phyloP scores from a whole-genome alignment of 73 alveolate species.

The Symbiodinium natans region DNA sequence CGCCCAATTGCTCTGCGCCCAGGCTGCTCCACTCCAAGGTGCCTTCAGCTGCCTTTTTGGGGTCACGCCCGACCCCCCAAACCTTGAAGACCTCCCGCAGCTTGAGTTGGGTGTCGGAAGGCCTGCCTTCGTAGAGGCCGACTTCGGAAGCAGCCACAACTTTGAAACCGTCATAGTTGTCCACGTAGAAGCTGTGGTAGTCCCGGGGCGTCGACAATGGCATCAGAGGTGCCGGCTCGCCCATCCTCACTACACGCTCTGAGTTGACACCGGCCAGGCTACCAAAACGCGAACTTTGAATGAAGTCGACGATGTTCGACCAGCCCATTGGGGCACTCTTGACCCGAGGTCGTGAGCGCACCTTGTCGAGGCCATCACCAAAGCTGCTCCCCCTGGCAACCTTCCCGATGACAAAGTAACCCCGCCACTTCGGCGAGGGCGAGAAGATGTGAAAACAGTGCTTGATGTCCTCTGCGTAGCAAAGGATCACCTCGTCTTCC shows the following conservation, averaged over 20 bases:
- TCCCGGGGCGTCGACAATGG: background rate
- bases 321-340: constrained; percentile 41
- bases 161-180: background rate
- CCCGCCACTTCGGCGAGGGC: constrained; percentile 17
- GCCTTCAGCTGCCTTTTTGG: constrained; percentile 7
- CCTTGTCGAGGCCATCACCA: background rate
- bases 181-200: background rate
- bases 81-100: constrained; percentile 1
- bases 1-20: no score
- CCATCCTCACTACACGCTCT: background rate
- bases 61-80: background rate
- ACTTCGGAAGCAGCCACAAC: background rate
- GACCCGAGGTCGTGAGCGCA: background rate
- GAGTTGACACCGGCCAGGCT: background rate
- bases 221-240: constrained; percentile 6
- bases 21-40: constrained; percentile 9
- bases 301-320: constrained; percentile 9
- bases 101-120: background rate
- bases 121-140: constrained; percentile 1
- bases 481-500: background rate
- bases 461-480: constrained; percentile 7
- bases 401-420: constrained; percentile 13
- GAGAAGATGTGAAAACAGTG: constrained; percentile 33
- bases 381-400: background rate
- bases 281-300: background rate